These are phyloP conservation scores for Pterocarpus santalinus DNA, from an alignment of 306 rosid species.

Conservation along the genomic window DNA sequence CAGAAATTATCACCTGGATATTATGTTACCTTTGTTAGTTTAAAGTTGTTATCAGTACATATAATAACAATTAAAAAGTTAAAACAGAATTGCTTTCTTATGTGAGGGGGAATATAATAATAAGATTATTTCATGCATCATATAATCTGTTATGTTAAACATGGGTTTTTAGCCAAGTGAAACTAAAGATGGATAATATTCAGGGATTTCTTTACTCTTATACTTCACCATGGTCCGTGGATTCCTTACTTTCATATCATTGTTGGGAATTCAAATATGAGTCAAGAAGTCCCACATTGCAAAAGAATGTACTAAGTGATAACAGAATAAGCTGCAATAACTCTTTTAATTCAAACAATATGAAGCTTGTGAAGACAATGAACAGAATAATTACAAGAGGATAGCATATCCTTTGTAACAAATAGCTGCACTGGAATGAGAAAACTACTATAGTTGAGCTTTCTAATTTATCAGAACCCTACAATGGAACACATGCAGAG, in stretches of 20 bases:
- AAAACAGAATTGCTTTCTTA: slow-evolving; percentile 12
- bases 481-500: slow-evolving; percentile 9
- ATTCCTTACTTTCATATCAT: slow-evolving; percentile 4
- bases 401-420: slow-evolving; percentile 12
- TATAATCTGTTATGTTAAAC: slow-evolving; percentile 31
- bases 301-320: slow-evolving; percentile 19
- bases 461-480: slow-evolving; percentile 17
- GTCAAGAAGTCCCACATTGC: not conserved
- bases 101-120: slow-evolving; percentile 3
- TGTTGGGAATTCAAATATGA: slow-evolving; percentile 3
- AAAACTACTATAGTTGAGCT: slow-evolving; percentile 1
- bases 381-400: slow-evolving; percentile 32
- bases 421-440: slow-evolving; percentile 36
- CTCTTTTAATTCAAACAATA: slow-evolving; percentile 6
- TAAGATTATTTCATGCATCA: slow-evolving; percentile 18
- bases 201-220: slow-evolving; percentile 32
- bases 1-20: slow-evolving; percentile 34
- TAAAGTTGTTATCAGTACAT: slow-evolving; percentile 9
- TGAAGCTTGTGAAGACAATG: slow-evolving; percentile 4
- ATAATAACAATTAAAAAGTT: slow-evolving; percentile 13
- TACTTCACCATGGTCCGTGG: slow-evolving; percentile 2
- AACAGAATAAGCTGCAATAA: slow-evolving; percentile 20
- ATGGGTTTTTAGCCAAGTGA: slow-evolving; percentile 27
- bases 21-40: slow-evolving; percentile 30
- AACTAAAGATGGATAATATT: slow-evolving; percentile 32